Conservation (phyloP, 768 basidiomycete species). For the Amanita polypyramis region DNA sequence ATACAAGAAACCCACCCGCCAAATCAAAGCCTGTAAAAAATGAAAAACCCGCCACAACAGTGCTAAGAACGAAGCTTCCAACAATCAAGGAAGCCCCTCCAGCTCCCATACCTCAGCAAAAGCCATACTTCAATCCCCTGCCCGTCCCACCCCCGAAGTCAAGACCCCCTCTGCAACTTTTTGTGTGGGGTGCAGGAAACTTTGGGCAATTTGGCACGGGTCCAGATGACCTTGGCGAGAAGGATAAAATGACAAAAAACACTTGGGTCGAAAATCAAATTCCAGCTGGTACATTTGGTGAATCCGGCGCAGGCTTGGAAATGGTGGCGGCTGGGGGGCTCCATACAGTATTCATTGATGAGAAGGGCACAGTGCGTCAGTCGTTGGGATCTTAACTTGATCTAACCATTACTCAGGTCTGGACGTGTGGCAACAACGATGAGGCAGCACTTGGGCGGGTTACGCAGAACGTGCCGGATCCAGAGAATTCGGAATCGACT, state of each 20-base stretch:
- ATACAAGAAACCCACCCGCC: constrained; percentile 12
- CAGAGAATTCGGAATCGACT: constrained; percentile 46
- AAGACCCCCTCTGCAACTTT: constrained; percentile 63
- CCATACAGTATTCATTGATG: constrained; percentile 83
- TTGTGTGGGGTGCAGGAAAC: constrained; percentile 88
- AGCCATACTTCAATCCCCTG: constrained; percentile 57
- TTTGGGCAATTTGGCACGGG: constrained; percentile 96
- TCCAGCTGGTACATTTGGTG: constrained; percentile 58
- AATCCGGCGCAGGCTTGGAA: constrained; percentile 71
- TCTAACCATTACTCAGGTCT: constrained; percentile 38
- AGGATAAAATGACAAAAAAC: constrained; percentile 68
- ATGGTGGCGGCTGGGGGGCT: constrained; percentile 75
- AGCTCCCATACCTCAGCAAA: constrained; percentile 28
- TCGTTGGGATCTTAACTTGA: constrained; percentile 5
- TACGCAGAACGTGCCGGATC: constrained; percentile 52
- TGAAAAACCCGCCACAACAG: constrained; percentile 10
- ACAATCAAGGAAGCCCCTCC: constrained; percentile 18
- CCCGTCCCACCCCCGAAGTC: constrained; percentile 44
- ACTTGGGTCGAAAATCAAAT: constrained; percentile 71
- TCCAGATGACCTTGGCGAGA: constrained; percentile 57
- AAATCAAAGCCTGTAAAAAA: constrained; percentile 9
- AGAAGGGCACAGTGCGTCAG: constrained; percentile 73
- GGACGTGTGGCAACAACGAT: constrained; percentile 84
- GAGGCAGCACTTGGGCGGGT: constrained; percentile 80
- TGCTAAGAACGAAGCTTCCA: constrained; percentile 11